Base-by-base conservation (phyloP, 352 stramenopile species). In the Thalassiosira livingstoniorum region DNA sequence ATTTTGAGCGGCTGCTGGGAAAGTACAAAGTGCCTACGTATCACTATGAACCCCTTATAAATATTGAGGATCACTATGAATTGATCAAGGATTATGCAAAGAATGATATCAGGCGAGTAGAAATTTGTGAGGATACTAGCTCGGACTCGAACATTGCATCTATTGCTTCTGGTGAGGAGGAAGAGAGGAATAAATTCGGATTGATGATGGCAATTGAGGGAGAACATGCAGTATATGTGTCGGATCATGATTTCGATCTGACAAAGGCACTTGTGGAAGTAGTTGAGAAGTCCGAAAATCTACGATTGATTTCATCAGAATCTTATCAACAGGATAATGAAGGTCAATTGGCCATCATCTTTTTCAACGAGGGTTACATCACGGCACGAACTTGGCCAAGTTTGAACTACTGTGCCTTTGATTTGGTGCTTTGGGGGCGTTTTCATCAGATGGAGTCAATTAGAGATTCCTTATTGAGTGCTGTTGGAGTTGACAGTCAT, bases 51-150 rank as follows among this genome's bases (percentile, higher is more conserved):
- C 65, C 65, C 4, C 29, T 25, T 18, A 31, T 63, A 31, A 45
- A 73, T 63, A 11, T n/a, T 21, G 31, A 21, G 21, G 10, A 63
- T 2, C 65, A 73, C 45, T 43, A 73, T 53, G 42, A 29, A 32
- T 34, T 73, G 31, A 73, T 73, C n/a, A 63, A 43, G 35, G 35
- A 73, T 43, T 73, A 73, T 43, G 39, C 65, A n/a, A 73, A 73
- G 65, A 73, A 73, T 68, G 60, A 68, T 55, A 15, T 37, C n/a
- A 51, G 32, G 34, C 21, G 34, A n/a, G 0, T 53, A 21, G 25
- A 15, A 10, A 42, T 32, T 68, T 68, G 60, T n/a, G 23, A 2
- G n/a, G 23, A 2, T 34, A 18, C 10, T 62, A 18, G 37, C n/a
- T 11, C 10, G 32, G 25, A 29, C 32, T 5, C 2, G 32, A 34